Evolutionary conservation across 176 grass and related monocot species (phyloP), one percentile per base, ranked within the genome.

Genomic region (Rhynchospora pubera): DNA sequence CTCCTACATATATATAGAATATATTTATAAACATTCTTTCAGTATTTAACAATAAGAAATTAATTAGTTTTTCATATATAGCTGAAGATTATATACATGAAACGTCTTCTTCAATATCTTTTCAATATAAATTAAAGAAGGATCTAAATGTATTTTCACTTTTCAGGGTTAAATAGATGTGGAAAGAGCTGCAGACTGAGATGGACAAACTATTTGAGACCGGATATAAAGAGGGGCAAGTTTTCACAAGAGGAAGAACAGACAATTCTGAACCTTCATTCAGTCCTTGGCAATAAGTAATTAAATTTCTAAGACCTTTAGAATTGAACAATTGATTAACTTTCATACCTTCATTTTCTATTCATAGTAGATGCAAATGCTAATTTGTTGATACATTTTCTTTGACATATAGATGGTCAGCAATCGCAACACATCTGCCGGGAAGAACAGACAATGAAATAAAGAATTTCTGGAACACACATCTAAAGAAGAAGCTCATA

Each of bases 391-490:
- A 65, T 65, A 70, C 79, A 45, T 72, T 69, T 9, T 12, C 65
- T 83, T 19, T 65, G 26, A 10, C 14, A 9, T 39, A 65, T 18
- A 92, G 90, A 77, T 97, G 93, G 93, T 97, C 93, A 32, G 83
- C 89, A 63, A 97, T 97, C 57, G 91, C 93, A 7, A 83, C 91
- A 18, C 83, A 89, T 83, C 83, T 97, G 18, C 91, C 93, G 2
- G 93, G 93, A 28, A 78, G 91, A 23, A 97, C 93, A 52, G 93
- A 97, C 79, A 97, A 97, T 59, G 93, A 97, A 79, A 93, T 97
- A 77, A 97, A 97, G 78, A 97, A 97, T 82, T 93, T 91, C 70
- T 97, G 93, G 93, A 97, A 97, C 91, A 97, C 93, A 23, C 93
- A 97, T 79, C 91, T 97, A 70, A 97, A 93, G 89, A 97, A 93